Evolutionary conservation across 2,329 filamentous ascomycete genomes (phyloP).

Genomic region (Cytospora leucostoma): DNA sequence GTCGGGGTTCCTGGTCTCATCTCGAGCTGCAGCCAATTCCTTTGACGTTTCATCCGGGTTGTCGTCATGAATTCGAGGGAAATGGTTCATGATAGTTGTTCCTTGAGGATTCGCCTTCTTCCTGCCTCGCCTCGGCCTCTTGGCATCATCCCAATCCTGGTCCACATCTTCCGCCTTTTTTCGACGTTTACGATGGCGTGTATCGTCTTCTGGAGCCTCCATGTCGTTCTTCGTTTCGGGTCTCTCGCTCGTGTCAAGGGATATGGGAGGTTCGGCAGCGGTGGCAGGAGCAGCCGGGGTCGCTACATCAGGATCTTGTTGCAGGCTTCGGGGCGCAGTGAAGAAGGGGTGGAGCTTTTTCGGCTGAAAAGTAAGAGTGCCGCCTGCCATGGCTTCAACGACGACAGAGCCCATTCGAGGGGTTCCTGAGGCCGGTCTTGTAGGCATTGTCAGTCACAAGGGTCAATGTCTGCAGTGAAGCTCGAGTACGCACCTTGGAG

Average conservation of each 20-base stretch:
- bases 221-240: conserved; percentile 7
- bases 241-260: neutral
- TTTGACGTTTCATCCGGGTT: conserved; percentile 4
- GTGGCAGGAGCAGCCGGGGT: conserved; percentile 2
- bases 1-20: neutral
- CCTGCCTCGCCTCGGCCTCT: conserved; percentile 31
- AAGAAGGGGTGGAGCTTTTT: conserved; percentile 61
- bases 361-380: conserved; percentile 39
- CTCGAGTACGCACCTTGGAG: neutral
- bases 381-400: conserved; percentile 48
- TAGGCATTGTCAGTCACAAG: neutral
- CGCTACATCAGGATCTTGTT: conserved; percentile 7
- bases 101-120: conserved; percentile 33
- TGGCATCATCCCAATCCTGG: conserved; percentile 26
- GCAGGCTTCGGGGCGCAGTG: conserved; percentile 33
- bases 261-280: neutral
- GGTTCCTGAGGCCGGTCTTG: neutral
- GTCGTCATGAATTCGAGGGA: conserved; percentile 25
- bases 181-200: conserved; percentile 31
- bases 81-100: conserved; percentile 33
- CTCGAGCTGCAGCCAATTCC: conserved; percentile 22
- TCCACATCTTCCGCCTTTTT: conserved; percentile 31
- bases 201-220: conserved; percentile 21
- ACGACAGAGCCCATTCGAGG: conserved; percentile 45
- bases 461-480: neutral